phyloP scores from a whole-genome alignment of 2,329 filamentous ascomycete species.

The Fusarium buharicum region DNA sequence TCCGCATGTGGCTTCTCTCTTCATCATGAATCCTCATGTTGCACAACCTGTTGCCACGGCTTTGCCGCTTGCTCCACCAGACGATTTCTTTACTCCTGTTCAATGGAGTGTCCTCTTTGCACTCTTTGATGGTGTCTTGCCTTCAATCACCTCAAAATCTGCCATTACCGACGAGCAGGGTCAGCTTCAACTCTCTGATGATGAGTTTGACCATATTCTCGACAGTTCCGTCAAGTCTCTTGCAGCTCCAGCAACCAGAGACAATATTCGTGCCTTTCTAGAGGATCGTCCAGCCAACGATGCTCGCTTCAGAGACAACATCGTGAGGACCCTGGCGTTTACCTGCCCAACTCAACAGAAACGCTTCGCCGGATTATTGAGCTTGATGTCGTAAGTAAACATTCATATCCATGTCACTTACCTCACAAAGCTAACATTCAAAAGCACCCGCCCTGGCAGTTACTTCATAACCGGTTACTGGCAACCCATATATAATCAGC shows the following conservation, averaged over 20 bases:
- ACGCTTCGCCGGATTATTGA: slow-evolving; percentile 54
- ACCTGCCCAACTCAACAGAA: slow-evolving; percentile 49
- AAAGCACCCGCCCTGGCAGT: slow-evolving; percentile 70
- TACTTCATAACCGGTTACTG: slow-evolving; percentile 74
- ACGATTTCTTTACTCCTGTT: slow-evolving; percentile 55
- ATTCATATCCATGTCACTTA: neutral
- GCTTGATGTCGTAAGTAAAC: slow-evolving; percentile 57
- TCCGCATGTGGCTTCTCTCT: slow-evolving; percentile 5
- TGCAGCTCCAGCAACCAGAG: slow-evolving; percentile 53
- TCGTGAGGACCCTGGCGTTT: slow-evolving; percentile 56
- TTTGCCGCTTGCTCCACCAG: slow-evolving; percentile 45
- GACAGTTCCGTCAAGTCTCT: slow-evolving; percentile 52
- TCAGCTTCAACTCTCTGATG: slow-evolving; percentile 60
- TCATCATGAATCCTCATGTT: slow-evolving; percentile 22
- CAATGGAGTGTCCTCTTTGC: slow-evolving; percentile 67
- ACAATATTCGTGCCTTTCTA: slow-evolving; percentile 64
- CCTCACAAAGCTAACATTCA: slow-evolving; percentile 1
- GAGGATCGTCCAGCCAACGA: slow-evolving; percentile 62
- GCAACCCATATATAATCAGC: slow-evolving; percentile 70
- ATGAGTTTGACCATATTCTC: slow-evolving; percentile 61
- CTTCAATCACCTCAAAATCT: slow-evolving; percentile 63
- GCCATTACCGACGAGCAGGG: slow-evolving; percentile 51
- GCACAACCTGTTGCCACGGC: slow-evolving; percentile 36
- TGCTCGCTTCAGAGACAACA: slow-evolving; percentile 62
- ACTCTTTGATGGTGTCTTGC: slow-evolving; percentile 68